A percentile compares a stretch with the other conserved stretches of the same genome.
These are phyloP conservation scores for Solanum habrochaites DNA, from an alignment of 257 asterid genomes.

Conservation along the genomic window DNA sequence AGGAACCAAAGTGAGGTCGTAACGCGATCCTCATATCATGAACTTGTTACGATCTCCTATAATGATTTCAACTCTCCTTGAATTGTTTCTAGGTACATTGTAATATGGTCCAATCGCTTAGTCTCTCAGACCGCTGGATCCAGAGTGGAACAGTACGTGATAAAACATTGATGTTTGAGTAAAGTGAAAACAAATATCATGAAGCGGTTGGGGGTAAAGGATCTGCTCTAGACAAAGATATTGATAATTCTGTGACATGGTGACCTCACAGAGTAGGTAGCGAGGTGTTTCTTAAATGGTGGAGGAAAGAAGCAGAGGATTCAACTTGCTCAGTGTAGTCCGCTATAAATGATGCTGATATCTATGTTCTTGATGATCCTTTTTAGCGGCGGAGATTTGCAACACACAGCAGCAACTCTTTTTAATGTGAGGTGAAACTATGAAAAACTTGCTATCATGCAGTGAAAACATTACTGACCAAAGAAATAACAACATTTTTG, in stretches of 20 bases:
- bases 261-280: slow-evolving; percentile 79
- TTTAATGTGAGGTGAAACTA: slow-evolving; percentile 39
- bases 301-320: slow-evolving; percentile 87
- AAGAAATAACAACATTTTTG: not conserved
- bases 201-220: slow-evolving; percentile 47
- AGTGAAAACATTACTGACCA: not conserved
- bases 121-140: slow-evolving; percentile 81
- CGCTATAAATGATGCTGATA: slow-evolving; percentile 57
- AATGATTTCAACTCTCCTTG: not conserved
- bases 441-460: not conserved
- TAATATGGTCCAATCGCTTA: slow-evolving; percentile 60
- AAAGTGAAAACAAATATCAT: slow-evolving; percentile 30
- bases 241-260: slow-evolving; percentile 50
- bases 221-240: slow-evolving; percentile 62
- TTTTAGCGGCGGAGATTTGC: slow-evolving; percentile 90
- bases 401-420: slow-evolving; percentile 60
- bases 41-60: not conserved
- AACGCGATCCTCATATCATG: not conserved
- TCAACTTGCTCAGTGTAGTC: slow-evolving; percentile 73
- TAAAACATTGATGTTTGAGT: slow-evolving; percentile 59
- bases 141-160: slow-evolving; percentile 75
- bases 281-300: slow-evolving; percentile 75
- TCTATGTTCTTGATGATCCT: slow-evolving; percentile 79
- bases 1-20: slow-evolving; percentile 46
- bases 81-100: slow-evolving; percentile 32